A percentile compares a stretch with the other conserved stretches of the same genome.
Conservation (phyloP, 2,329 filamentous ascomycete species). For the Ascochyta fabae region DNA sequence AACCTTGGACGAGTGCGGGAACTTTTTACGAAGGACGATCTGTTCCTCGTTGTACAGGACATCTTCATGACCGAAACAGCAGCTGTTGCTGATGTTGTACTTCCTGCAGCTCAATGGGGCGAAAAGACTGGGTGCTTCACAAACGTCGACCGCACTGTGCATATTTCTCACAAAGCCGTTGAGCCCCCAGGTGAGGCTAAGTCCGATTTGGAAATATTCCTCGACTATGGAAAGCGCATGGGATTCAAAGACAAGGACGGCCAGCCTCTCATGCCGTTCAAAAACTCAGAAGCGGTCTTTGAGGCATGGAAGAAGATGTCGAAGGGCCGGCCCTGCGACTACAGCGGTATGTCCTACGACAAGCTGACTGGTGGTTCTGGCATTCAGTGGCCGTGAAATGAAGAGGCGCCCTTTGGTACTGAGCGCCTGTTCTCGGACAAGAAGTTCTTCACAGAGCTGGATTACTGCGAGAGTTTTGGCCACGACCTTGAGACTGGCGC, state of each 20-base stretch:
- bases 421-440: slow-evolving; percentile 15
- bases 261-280: slow-evolving; percentile 10
- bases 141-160: slow-evolving; percentile 11
- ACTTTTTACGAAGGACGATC: slow-evolving; percentile 11
- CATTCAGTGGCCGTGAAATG: slow-evolving; percentile 19
- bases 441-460: slow-evolving; percentile 13
- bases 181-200: slow-evolving; percentile 12
- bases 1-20: slow-evolving; percentile 10
- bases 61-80: slow-evolving; percentile 13
- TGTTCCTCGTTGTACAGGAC: slow-evolving; percentile 15
- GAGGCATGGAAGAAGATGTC: slow-evolving; percentile 19
- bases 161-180: slow-evolving; percentile 13
- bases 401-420: slow-evolving; percentile 12
- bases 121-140: slow-evolving; percentile 16
- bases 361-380: slow-evolving; percentile 16
- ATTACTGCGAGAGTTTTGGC: slow-evolving; percentile 17
- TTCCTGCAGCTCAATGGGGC: slow-evolving; percentile 12
- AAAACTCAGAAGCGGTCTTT: slow-evolving; percentile 10
- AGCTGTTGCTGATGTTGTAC: slow-evolving; percentile 12
- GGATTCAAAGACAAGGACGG: slow-evolving; percentile 16
- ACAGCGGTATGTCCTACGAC: slow-evolving; percentile 16
- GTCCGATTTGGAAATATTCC: slow-evolving; percentile 13
- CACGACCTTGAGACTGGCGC: slow-evolving; percentile 17
- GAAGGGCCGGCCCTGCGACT: slow-evolving; percentile 12
- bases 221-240: slow-evolving; percentile 17